These are phyloP conservation scores for Furcasterigmium sp. DNA, from an alignment of 2,329 filamentous ascomycete species.

Conservation along the genomic window DNA sequence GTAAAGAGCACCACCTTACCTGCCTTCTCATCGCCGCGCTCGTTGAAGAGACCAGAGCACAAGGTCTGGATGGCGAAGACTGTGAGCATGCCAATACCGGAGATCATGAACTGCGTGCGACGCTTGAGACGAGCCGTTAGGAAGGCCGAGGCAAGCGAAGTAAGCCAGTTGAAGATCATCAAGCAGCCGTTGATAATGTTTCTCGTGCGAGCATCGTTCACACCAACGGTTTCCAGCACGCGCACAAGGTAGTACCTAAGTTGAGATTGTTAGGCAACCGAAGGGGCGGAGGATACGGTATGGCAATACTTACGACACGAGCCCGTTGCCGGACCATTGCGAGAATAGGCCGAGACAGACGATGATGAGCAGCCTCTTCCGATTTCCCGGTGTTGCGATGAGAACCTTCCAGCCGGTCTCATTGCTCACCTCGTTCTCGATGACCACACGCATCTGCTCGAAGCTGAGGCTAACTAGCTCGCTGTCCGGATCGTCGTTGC, in stretches of 20 bases:
- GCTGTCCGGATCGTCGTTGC: constrained; percentile 22
- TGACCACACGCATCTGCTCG: constrained; percentile 28
- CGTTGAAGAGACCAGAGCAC: constrained; percentile 12
- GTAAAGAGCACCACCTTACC: constrained; percentile 23
- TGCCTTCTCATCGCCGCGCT: constrained; percentile 21
- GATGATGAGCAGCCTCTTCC: constrained; percentile 18
- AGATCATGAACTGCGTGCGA: constrained; percentile 24
- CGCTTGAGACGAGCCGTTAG: constrained; percentile 21
- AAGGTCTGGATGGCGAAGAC: constrained; percentile 32
- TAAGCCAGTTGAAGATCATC: constrained; percentile 11
- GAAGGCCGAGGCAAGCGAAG: constrained; percentile 11
- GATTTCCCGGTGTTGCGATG: constrained; percentile 21
- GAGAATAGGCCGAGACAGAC: constrained; percentile 16
- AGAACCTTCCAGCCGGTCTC: constrained; percentile 5
- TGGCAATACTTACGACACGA: constrained; percentile 21
- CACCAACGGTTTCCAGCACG: constrained; percentile 22
- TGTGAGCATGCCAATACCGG: constrained; percentile 24
- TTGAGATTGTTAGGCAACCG: constrained; percentile 36
- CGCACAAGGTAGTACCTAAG: constrained; percentile 31
- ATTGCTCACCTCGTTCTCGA: constrained; percentile 3
- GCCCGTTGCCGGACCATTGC: constrained; percentile 20
- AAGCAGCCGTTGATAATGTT: constrained; percentile 32
- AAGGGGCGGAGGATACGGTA: constrained; percentile 35
- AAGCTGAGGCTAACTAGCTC: constrained; percentile 34
- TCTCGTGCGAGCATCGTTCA: constrained; percentile 27